A percentile compares a stretch with the other conserved stretches of the same genome.
phyloP scores from a whole-genome alignment of 2,329 filamentous ascomycete species.

The Basipetospora chlamydospora region DNA sequence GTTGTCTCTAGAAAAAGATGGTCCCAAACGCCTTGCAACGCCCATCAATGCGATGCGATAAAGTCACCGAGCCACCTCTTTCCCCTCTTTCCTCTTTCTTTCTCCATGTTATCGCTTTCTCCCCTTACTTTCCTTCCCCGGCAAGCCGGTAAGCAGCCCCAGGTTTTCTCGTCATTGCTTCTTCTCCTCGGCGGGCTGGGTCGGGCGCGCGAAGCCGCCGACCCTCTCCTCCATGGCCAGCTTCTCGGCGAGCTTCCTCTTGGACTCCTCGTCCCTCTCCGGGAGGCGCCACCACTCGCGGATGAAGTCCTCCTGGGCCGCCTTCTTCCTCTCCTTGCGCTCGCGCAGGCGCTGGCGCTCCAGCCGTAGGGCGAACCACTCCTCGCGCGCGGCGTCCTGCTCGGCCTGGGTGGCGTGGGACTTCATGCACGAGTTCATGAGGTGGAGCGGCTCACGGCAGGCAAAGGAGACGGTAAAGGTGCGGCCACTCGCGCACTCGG shows the following conservation, averaged over 20 bases:
- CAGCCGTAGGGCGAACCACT: constrained; percentile 75
- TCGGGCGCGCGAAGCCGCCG: constrained; percentile 33
- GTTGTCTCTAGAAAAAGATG: constrained; percentile 1
- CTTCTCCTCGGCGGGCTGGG: constrained; percentile 12
- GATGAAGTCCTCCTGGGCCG: constrained; percentile 50
- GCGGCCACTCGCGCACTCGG: constrained; percentile 71
- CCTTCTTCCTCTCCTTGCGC: constrained; percentile 39
- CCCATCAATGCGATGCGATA: background rate
- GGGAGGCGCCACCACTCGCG: constrained; percentile 54
- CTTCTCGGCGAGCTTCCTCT: constrained; percentile 37
- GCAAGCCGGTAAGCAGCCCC: too few species aligned
- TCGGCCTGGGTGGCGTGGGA: constrained; percentile 69
- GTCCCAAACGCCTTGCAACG: constrained; percentile 1
- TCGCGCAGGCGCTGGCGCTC: constrained; percentile 56
- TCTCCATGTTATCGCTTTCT: background rate
- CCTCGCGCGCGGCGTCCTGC: constrained; percentile 75
- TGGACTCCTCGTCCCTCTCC: constrained; percentile 36
- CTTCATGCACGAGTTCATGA: constrained; percentile 93
- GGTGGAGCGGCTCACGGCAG: constrained; percentile 63
- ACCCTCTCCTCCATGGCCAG: constrained; percentile 35
- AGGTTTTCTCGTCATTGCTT: background rate
- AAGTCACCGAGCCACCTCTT: background rate
- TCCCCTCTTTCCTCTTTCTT: background rate
- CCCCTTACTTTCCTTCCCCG: too few species aligned
- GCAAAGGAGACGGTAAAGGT: constrained; percentile 80